Base-by-base conservation (phyloP, 148 eudicot genomes). In the Fagopyrum esculentum region DNA sequence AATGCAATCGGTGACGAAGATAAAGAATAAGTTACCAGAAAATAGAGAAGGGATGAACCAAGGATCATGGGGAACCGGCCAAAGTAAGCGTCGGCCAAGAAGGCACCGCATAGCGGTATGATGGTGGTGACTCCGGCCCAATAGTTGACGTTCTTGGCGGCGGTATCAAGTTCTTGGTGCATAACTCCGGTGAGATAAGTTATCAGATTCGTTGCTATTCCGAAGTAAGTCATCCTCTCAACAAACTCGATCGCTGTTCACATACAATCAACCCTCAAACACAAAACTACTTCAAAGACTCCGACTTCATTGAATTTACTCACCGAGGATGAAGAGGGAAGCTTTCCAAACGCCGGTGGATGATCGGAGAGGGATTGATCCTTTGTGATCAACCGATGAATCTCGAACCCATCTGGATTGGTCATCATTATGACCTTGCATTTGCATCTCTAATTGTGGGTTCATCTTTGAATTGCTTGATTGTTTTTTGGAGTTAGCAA, bases 311-410 rank as follows among this genome's bases (percentile, higher is more conserved):
- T 35, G 40, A 35, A 35, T 35, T 35, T 35, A 35, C 40, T 82
- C 87, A 92, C 97, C 89, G 15, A 92, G 81, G 73, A 93, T 86
- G 79, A 89, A 89, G 80, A 87, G 83, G 29, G 93, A 81, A 13
- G 98, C 98, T 78, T 81, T 90, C 98, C 96, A 93, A 26, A 80
- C 89, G 43, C 98, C 98, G 55, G 96, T 90, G 6, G 83, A 74
- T 60, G 90, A 81, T 29, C 98, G 81, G 47, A 78, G 81, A 81
- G 98, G 98, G 55, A 84, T 9, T 46, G 78, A 85, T 13, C 96
- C 93, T 77, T 85, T 86, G 77, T 81, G 82, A 84, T 93, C 98
- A 6, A 81, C 52, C 5, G 98, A 89, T 73, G 91, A 89, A 78
- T 93, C 98, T 72, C 80, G 81, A 49, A 90, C 96, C 89, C 88